Conservation (phyloP, 345 rosid species). For the Eucalyptus cloeziana region DNA sequence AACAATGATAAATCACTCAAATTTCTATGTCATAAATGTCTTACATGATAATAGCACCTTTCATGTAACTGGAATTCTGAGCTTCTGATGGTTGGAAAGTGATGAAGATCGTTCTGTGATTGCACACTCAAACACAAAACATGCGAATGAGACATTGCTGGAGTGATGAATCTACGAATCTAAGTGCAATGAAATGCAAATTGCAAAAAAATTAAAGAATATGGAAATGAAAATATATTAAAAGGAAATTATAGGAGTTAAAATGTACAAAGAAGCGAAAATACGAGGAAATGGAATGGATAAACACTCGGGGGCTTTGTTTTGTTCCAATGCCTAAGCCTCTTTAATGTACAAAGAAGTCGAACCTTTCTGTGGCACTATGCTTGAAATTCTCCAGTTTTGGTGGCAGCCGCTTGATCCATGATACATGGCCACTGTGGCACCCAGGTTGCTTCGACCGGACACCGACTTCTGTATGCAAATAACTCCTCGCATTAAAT, state of each 20-base stretch:
- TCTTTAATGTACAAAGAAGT: not conserved
- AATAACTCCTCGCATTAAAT: not conserved
- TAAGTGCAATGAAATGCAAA: not conserved
- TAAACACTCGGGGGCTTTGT: not conserved
- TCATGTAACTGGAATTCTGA: not conserved
- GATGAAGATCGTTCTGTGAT: not conserved
- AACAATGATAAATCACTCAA: no score
- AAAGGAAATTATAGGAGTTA: not conserved
- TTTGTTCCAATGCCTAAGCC: not conserved
- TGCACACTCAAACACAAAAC: not conserved
- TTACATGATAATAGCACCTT: not conserved
- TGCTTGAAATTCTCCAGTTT: not conserved
- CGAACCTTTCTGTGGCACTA: not conserved
- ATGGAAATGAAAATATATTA: no score
- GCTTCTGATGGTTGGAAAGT: not conserved
- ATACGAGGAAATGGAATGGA: not conserved
- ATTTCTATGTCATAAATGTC: not conserved
- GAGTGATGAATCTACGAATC: not conserved
- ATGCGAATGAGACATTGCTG: not conserved
- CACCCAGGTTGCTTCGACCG: not conserved
- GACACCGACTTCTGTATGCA: not conserved
- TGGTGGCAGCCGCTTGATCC: not conserved
- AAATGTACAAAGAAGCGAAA: not conserved
- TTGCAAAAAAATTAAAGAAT: no score
- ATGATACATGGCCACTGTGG: not conserved